Evolutionary conservation across 2,329 filamentous ascomycete genomes (phyloP), one percentile per base, ranked within the genome.

Genomic region (Phaeophleospora eucalypticola): DNA sequence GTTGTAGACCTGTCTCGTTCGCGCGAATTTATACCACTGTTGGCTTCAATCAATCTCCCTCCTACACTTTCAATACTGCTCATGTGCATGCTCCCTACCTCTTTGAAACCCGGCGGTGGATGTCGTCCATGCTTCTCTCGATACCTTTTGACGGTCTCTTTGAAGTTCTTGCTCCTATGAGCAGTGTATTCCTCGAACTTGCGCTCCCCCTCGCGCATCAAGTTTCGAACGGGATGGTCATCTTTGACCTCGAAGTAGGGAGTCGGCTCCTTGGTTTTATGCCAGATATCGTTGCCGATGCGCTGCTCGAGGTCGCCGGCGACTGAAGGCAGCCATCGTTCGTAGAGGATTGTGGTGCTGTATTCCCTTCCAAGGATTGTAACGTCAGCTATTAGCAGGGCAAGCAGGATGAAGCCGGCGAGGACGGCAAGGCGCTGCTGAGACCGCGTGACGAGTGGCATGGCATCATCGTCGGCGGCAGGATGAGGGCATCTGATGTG

Each of bases 101-200:
- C n/a, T 37, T 37, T 37, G 16, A 18, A 37, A 17, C 36, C 36
- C 19, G 36, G 36, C 8, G 36, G 36, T 17, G 36, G 36, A 19
- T 37, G 36, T 19, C 36, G n/a, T 3, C 79, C 79, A 51, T 81
- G 72, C 39, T 74, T 72, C 19, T 67, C 61, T 46, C 81, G 74
- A 59, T 84, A 84, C 17, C 72, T 74, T 3, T 69, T 67, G 0
- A 81, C 78, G 4, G 79, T 77, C 12, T 75, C 70, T 8, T 67
- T 63, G 41, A 84, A 65, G 14, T 72, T 71, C 47, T 64, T 65
- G 27, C 78, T 79, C 49, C 74, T 70, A 33, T 55, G 52, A 12
- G 57, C 32, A 20, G 54, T 41, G 38, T 50, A 46, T 2, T 36
- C 14, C 19, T 47, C 54, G 58, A 64, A 70, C 27, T 52, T 49